A percentile compares a stretch with the other conserved stretches of the same genome.
phyloP scores from a whole-genome alignment of 2,329 filamentous ascomycete genomes.

The Fusarium sp. region DNA sequence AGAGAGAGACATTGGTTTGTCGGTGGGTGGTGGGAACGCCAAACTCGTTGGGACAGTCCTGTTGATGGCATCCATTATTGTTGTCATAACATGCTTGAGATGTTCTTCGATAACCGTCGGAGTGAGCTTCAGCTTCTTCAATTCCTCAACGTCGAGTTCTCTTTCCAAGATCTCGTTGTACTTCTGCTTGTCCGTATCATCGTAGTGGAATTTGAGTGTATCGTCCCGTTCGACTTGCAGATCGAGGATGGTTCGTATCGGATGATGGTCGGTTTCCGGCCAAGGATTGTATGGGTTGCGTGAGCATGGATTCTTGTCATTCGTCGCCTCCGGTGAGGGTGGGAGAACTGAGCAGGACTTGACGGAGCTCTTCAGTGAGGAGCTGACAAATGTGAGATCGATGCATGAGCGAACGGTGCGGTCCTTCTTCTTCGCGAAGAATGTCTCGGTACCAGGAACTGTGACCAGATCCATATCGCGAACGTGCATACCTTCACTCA shows the following conservation, averaged over 20 bases:
- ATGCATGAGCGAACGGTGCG: background rate
- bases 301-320: too few relatives aligned
- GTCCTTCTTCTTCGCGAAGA: background rate
- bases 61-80: too few relatives aligned
- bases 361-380: background rate
- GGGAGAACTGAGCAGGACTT: background rate
- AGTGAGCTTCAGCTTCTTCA: too few relatives aligned
- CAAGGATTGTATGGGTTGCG: background rate
- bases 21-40: too few relatives aligned
- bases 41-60: too few relatives aligned
- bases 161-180: background rate
- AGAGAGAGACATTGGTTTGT: too few relatives aligned
- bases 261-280: background rate
- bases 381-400: conserved; percentile 10
- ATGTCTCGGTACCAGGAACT: background rate
- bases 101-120: too few relatives aligned
- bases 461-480: too few relatives aligned
- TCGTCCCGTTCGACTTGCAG: background rate
- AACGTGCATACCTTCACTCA: too few relatives aligned
- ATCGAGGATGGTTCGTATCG: background rate
- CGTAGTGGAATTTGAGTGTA: background rate
- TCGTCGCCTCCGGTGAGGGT: background rate
- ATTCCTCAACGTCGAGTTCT: background rate
- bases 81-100: too few relatives aligned
- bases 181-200: background rate